Evolutionary conservation across 495 filamentous ascomycete species (phyloP).

Genomic region (Lasiosphaeria hispida): DNA sequence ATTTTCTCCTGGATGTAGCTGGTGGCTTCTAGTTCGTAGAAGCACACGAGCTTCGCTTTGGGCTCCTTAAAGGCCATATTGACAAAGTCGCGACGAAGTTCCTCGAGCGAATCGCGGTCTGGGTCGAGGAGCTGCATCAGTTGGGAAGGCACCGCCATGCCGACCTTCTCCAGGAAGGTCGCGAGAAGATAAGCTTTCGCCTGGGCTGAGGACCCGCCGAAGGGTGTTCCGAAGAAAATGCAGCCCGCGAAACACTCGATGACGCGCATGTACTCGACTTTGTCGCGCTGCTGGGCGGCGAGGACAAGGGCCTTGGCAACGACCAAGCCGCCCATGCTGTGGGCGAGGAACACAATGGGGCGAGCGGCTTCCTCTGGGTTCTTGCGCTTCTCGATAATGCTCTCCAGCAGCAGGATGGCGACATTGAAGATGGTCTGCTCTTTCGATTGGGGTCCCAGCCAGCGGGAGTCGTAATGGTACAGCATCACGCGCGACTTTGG

Average conservation of each 20-base stretch:
- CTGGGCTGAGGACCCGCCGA: conserved; percentile 13
- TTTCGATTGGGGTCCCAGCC: conserved; percentile 11
- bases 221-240: conserved; percentile 16
- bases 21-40: conserved; percentile 12
- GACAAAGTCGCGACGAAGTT: conserved; percentile 13
- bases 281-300: conserved; percentile 5
- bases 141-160: conserved; percentile 5
- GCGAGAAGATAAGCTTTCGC: conserved; percentile 6
- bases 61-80: conserved; percentile 11
- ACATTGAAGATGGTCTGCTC: conserved; percentile 14
- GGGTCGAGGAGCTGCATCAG: conserved; percentile 12
- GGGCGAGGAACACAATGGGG: conserved; percentile 14
- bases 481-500: conserved; percentile 15
- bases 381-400: conserved; percentile 13
- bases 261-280: conserved; percentile 16
- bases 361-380: conserved; percentile 4
- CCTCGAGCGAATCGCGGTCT: conserved; percentile 10
- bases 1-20: conserved; percentile 9
- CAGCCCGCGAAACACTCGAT: conserved; percentile 15
- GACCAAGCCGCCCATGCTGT: conserved; percentile 14
- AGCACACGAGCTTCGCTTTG: conserved; percentile 13
- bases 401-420: conserved; percentile 12
- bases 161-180: conserved; percentile 13
- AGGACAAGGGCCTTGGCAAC: conserved; percentile 11
- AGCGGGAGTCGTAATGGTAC: conserved; percentile 16